phyloP scores from a whole-genome alignment of 495 filamentous ascomycete species.

The Lichenothelia convexa region DNA sequence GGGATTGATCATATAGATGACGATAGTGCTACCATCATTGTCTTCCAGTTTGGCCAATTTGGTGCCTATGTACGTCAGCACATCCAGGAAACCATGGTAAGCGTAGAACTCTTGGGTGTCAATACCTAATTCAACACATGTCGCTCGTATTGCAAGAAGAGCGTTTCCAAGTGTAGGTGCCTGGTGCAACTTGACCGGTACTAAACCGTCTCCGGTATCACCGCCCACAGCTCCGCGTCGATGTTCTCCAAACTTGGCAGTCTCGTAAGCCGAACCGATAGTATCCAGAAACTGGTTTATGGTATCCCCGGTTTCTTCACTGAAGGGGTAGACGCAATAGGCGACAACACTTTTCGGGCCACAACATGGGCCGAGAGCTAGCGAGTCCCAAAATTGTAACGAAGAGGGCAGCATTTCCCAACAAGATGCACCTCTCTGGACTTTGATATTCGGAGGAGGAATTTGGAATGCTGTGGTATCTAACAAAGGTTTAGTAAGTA shows the following conservation, averaged over 20 bases:
- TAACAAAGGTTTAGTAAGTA: conserved; percentile 10
- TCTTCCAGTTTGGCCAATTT: conserved; percentile 36
- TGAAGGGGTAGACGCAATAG: conserved; percentile 60
- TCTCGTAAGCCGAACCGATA: conserved; percentile 57
- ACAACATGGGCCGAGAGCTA: conserved; percentile 62
- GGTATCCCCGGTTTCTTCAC: conserved; percentile 36
- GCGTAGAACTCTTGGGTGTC: too few species aligned
- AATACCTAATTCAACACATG: neutral
- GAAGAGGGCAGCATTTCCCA: conserved; percentile 66
- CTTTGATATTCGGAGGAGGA: conserved; percentile 50
- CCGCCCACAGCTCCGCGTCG: conserved; percentile 33
- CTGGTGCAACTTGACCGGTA: conserved; percentile 27
- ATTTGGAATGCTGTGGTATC: conserved; percentile 16
- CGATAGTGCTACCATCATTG: conserved; percentile 27
- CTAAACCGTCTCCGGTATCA: conserved; percentile 38
- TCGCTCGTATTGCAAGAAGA: conserved; percentile 4
- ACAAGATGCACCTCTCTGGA: conserved; percentile 54
- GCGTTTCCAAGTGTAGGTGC: conserved; percentile 4
- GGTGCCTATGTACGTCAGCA: too few species aligned
- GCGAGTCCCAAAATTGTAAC: conserved; percentile 75
- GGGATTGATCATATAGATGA: conserved; percentile 76
- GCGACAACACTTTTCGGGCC: conserved; percentile 63
- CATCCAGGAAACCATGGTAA: too few species aligned
- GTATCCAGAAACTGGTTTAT: conserved; percentile 53
- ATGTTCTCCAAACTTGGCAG: conserved; percentile 59